phyloP scores from a whole-genome alignment of 176 grass and related monocot genomes.

The Oryza rufipogon region DNA sequence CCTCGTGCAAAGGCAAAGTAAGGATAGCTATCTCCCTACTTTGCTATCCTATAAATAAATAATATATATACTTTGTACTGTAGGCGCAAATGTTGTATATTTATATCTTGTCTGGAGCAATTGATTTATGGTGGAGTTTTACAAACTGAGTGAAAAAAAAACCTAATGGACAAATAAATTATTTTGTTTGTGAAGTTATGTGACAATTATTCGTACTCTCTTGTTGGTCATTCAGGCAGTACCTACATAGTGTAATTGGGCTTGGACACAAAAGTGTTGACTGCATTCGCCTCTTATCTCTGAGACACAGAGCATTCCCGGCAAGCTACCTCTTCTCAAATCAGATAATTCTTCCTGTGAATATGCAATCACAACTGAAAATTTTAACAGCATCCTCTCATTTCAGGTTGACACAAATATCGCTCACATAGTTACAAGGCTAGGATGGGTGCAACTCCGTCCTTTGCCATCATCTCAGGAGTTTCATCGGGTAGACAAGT shows the following conservation, averaged over 20 bases:
- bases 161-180: neutral
- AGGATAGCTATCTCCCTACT: conserved; percentile 24
- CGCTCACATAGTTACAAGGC: conserved; percentile 58
- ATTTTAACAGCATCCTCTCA: neutral
- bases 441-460: conserved; percentile 56
- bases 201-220: neutral
- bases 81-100: neutral
- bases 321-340: conserved; percentile 36
- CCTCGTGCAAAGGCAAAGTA: conserved; percentile 50
- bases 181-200: neutral
- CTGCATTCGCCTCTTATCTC: conserved; percentile 51
- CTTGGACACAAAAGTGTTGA: conserved; percentile 56
- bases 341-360: neutral
- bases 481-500: conserved; percentile 46
- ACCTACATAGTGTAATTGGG: conserved; percentile 49
- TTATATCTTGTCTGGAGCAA: neutral
- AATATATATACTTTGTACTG: neutral
- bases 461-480: conserved; percentile 27
- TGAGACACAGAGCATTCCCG: conserved; percentile 57
- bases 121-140: no score
- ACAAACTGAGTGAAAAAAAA: no score
- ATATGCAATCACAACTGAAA: neutral
- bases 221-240: conserved; percentile 40
- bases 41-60: conserved; percentile 9
- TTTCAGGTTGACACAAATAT: conserved; percentile 57